phyloP scores from a whole-genome alignment of 2,329 filamentous ascomycete genomes.

The Pseudogymnoascus sp. region DNA sequence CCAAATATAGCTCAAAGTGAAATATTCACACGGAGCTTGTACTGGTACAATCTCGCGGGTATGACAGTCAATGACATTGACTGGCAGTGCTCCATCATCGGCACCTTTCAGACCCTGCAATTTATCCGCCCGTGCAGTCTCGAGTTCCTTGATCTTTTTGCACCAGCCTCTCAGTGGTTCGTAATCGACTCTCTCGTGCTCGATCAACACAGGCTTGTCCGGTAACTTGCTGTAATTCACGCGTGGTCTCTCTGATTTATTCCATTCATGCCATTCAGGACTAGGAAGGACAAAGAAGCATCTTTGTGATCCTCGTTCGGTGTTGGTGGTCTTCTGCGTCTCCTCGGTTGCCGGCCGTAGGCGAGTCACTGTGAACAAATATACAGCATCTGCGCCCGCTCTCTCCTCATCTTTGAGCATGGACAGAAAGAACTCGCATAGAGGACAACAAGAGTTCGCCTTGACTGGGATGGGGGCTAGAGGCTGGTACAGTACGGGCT shows the following conservation, averaged over 20 bases:
- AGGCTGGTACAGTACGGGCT: neutral
- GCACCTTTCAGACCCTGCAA: neutral
- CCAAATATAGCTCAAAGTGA: conserved; percentile 13
- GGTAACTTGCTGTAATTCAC: neutral
- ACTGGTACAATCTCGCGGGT: conserved; percentile 6
- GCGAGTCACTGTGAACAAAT: neutral
- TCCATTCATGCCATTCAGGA: neutral
- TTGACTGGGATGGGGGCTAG: neutral
- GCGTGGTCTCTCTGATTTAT: neutral
- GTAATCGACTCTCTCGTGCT: neutral
- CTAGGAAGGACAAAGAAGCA: neutral
- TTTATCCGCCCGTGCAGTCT: neutral
- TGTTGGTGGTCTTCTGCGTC: neutral
- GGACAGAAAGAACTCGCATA: neutral
- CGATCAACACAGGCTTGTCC: neutral
- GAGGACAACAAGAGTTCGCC: neutral
- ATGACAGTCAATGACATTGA: conserved; percentile 9
- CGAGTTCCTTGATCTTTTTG: neutral
- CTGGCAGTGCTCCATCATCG: neutral
- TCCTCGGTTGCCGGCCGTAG: neutral
- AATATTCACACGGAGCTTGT: conserved; percentile 6
- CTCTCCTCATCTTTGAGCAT: neutral
- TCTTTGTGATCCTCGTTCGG: neutral
- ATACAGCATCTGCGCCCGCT: neutral
- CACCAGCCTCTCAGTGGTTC: neutral